phyloP scores from a whole-genome alignment of 176 grass and related monocot species.

The Metroxylon sagu region DNA sequence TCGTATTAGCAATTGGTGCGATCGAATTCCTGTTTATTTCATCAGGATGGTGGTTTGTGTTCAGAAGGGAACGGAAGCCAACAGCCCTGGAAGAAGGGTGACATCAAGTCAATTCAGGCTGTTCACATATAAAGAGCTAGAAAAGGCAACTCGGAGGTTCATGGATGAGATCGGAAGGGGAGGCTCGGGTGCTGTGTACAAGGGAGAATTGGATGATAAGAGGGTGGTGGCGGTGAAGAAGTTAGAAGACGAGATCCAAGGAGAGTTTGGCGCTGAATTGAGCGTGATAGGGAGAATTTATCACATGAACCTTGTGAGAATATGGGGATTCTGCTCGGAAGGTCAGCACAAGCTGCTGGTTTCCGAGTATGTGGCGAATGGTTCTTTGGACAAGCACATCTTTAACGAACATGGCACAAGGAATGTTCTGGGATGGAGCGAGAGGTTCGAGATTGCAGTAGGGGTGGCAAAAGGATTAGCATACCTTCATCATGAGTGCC shows the following conservation, averaged over 20 bases:
- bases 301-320: conserved; percentile 28
- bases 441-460: conserved; percentile 29
- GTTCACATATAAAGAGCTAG: conserved; percentile 22
- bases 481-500: conserved; percentile 45
- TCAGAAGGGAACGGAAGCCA: neutral
- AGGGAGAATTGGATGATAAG: conserved; percentile 15
- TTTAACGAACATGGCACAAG: neutral
- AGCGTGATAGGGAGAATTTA: conserved; percentile 13
- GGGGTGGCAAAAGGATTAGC: conserved; percentile 33
- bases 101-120: conserved; percentile 18
- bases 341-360: conserved; percentile 17
- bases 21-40: conserved; percentile 14
- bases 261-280: conserved; percentile 21
- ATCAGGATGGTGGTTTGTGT: conserved; percentile 10
- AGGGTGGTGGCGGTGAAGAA: conserved; percentile 22
- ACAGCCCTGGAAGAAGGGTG: conserved; percentile 11
- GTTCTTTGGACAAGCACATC: conserved; percentile 26
- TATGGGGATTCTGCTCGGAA: conserved; percentile 25
- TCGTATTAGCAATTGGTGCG: conserved; percentile 4
- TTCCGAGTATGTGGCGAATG: conserved; percentile 25
- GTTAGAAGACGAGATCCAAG: conserved; percentile 17
- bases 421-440: conserved; percentile 16
- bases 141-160: conserved; percentile 14
- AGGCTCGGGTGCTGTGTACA: conserved; percentile 21
- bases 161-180: conserved; percentile 17